These are phyloP conservation scores for Fusarium solani-melongenae DNA, from an alignment of 2,329 filamentous ascomycete species.

Conservation along the genomic window DNA sequence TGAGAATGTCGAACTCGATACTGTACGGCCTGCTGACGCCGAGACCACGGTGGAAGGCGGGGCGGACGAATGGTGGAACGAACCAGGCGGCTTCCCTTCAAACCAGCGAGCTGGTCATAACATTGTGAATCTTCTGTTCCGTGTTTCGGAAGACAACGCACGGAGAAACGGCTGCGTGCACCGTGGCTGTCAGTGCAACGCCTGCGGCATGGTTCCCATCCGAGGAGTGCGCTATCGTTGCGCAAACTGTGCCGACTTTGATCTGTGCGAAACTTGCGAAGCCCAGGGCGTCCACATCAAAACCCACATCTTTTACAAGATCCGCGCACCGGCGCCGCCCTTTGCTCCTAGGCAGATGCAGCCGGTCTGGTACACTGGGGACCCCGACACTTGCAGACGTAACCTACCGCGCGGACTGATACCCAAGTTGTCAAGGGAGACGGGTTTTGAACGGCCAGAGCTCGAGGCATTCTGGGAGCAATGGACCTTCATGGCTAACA, in stretches of 20 bases:
- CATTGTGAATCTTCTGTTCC: conserved; percentile 85
- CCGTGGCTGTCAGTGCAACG: conserved; percentile 90
- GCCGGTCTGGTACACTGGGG: conserved; percentile 88
- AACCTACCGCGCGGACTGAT: conserved; percentile 76
- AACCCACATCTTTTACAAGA: conserved; percentile 97
- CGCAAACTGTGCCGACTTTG: conserved; percentile 94
- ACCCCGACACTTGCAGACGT: conserved; percentile 77
- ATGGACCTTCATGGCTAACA: conserved; percentile 92
- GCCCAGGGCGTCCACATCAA: conserved; percentile 81
- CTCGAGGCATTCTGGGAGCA: conserved; percentile 96
- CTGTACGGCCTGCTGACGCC: conserved; percentile 45
- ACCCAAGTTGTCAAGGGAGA: conserved; percentile 75
- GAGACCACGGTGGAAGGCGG: conserved; percentile 55
- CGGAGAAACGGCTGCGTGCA: conserved; percentile 90
- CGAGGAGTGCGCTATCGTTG: conserved; percentile 93
- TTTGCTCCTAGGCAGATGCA: conserved; percentile 84
- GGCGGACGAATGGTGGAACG: conserved; percentile 65
- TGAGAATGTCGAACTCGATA: conserved; percentile 55
- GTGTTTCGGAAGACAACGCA: conserved; percentile 94
- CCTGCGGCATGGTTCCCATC: conserved; percentile 88
- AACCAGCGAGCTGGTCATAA: conserved; percentile 75
- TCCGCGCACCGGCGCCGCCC: conserved; percentile 87
- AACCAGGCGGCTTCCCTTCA: conserved; percentile 52
- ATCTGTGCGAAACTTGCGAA: conserved; percentile 95
- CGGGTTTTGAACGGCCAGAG: conserved; percentile 85